Base-by-base conservation (phyloP, 2,329 filamentous ascomycete genomes). In the Talaromyces islandicus region DNA sequence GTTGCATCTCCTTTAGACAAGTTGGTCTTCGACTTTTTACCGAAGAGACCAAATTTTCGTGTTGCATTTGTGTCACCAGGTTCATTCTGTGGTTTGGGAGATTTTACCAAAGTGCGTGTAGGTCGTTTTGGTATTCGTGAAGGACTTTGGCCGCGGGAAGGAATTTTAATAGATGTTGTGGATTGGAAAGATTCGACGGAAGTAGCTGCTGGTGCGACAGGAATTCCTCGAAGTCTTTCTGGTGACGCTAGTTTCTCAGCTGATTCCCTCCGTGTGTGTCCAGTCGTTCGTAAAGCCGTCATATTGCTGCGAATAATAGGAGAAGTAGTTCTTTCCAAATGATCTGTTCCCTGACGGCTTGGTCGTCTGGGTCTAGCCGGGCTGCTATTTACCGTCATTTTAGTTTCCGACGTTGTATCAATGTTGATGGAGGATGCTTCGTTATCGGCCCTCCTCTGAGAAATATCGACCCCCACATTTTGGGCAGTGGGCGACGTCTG, bases 41-140 rank as follows among this genome's bases (percentile, higher is more conserved):
- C 81, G 67, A 96, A 96, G 58, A 96, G 81, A 1, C 89, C 88
- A 71, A 96, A 94, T 2, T 88, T 84, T 81, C 86, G 60, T 78
- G 85, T 46, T 77, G 76, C 70, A 35, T 57, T 63, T 9, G 68
- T 58, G 48, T 64, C 69, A 10, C 72, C 72, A 4, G 68, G 41
- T 56, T 72, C 71, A 14, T 71, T 67, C 19, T 66, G 64, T 43
- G 75, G 62, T 55, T 62, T 67, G 1, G 62, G 61, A 50, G 69
- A 66, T 50, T 66, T 74, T 32, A 68, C 70, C 41, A 71, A 63
- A 77, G 67, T 83, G 76, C 64, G 69, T 12, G 70, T 66, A 5
- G 69, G 64, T 52, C 71, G 71, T 3, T 72, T 63, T 4, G 70
- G 67, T 35, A 68, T 58, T 11, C 68, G 65, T 14, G 68, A 69